Conservation (phyloP, 495 filamentous ascomycete genomes). For the Aspergillus bertholletiae region DNA sequence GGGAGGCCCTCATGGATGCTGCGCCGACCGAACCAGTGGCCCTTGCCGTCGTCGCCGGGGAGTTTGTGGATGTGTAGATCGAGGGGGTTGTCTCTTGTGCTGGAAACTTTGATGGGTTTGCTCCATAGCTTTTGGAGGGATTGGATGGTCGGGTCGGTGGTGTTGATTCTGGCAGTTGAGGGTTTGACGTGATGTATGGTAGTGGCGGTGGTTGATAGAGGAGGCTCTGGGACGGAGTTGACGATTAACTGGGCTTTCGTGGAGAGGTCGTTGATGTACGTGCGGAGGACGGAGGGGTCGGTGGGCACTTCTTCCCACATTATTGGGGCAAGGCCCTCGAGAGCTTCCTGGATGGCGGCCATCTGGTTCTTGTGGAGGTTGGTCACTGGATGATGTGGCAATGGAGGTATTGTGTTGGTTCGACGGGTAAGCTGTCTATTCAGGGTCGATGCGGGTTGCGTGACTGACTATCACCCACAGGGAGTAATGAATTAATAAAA, state of each 20-base stretch:
- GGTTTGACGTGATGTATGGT: conserved; percentile 43
- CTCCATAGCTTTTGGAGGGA: conserved; percentile 77
- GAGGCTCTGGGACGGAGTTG: conserved; percentile 71
- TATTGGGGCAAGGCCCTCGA: conserved; percentile 69
- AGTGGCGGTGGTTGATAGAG: conserved; percentile 19
- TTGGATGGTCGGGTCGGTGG: conserved; percentile 42
- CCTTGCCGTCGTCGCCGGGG: conserved; percentile 71
- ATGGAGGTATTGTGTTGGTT: too few species aligned
- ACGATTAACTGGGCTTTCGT: conserved; percentile 62
- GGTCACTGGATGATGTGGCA: background rate
- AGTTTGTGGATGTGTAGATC: conserved; percentile 79
- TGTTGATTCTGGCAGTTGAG: conserved; percentile 49
- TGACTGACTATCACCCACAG: too few species aligned
- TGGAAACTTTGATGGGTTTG: conserved; percentile 70
- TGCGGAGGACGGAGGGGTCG: conserved; percentile 44
- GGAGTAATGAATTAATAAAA: too few species aligned
- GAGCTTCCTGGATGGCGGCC: conserved; percentile 66
- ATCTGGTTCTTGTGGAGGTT: conserved; percentile 29
- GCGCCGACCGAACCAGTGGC: conserved; percentile 83
- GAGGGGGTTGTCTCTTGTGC: conserved; percentile 67
- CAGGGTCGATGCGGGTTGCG: too few species aligned
- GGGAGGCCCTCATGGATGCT: conserved; percentile 75
- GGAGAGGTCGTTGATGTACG: conserved; percentile 60
- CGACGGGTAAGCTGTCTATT: too few species aligned
- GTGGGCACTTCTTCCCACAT: conserved; percentile 60